Percentiles rank a stretch among this genome's conserved stretches.
Evolutionary conservation across 1,284 basidiomycete genomes (phyloP).

Genomic region (Irpex rosettiformis): DNA sequence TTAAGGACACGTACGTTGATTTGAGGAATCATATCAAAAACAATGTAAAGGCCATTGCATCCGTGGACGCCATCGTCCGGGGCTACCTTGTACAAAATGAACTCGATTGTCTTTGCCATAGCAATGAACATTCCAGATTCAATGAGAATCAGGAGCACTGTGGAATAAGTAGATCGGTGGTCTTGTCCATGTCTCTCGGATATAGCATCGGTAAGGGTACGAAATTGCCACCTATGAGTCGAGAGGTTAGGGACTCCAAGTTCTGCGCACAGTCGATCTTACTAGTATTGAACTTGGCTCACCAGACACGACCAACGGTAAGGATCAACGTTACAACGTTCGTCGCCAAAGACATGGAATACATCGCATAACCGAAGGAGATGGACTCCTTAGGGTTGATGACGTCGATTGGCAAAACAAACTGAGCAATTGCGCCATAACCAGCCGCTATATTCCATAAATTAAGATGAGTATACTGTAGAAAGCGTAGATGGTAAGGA

Average conservation of each 20-base stretch:
- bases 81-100: background rate
- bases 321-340: slow-evolving; percentile 37
- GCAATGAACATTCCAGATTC: background rate
- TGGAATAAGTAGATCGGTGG: background rate
- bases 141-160: background rate
- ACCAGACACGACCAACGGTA: slow-evolving; percentile 36
- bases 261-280: no score
- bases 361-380: background rate
- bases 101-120: background rate
- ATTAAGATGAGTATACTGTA: background rate
- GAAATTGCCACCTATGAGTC: background rate
- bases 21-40: slow-evolving; percentile 3
- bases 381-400: background rate
- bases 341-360: slow-evolving; percentile 25
- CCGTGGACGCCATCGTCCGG: background rate
- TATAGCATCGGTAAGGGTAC: no score
- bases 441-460: background rate
- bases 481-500: background rate
- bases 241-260: no score
- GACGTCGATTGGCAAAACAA: background rate
- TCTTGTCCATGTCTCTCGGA: no score
- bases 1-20: no score
- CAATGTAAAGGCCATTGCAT: background rate
- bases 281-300: background rate
- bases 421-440: background rate